Evolutionary conservation across 1,284 basidiomycete species (phyloP).

Genomic region (Chalciporus sp.): DNA sequence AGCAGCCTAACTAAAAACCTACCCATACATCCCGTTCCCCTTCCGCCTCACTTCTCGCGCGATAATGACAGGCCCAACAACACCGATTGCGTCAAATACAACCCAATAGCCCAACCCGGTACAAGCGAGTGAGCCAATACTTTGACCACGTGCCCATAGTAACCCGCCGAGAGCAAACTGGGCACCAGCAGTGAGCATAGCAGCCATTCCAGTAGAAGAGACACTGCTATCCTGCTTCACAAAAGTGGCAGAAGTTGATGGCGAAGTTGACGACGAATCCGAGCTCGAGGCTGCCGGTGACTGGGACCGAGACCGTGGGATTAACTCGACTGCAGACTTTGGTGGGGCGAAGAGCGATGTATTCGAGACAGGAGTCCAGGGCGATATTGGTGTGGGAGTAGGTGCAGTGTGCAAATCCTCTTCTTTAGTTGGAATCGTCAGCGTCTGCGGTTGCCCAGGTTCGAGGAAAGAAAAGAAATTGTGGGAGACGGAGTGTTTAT

Average conservation of each 20-base stretch:
- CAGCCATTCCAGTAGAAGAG: slow-evolving; percentile 24
- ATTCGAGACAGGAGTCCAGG: slow-evolving; percentile 23
- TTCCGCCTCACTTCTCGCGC: slow-evolving; percentile 31
- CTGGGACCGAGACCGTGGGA: slow-evolving; percentile 26
- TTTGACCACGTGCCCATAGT: slow-evolving; percentile 92
- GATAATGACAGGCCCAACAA: slow-evolving; percentile 49
- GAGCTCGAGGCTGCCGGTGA: slow-evolving; percentile 21
- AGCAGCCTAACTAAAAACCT: slow-evolving; percentile 4
- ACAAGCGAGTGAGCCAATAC: slow-evolving; percentile 82
- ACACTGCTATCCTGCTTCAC: slow-evolving; percentile 5
- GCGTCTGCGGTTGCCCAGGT: slow-evolving; percentile 41
- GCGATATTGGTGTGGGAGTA: slow-evolving; percentile 25
- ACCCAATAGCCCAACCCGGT: slow-evolving; percentile 95
- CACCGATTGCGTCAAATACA: slow-evolving; percentile 90
- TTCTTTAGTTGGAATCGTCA: slow-evolving; percentile 4
- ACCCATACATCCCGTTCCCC: slow-evolving; percentile 31
- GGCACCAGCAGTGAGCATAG: slow-evolving; percentile 31
- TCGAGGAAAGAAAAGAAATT: slow-evolving; percentile 91
- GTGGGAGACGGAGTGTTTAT: slow-evolving; percentile 92
- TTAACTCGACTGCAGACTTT: slow-evolving; percentile 5
- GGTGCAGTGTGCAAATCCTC: slow-evolving; percentile 23
- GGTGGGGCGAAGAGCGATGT: slow-evolving; percentile 1
- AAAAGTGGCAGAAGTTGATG: background rate
- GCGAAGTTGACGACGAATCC: slow-evolving; percentile 7
- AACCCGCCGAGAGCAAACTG: slow-evolving; percentile 68